These are phyloP conservation scores for Scheffersomyces insectosa DNA, from an alignment of 1,139 yeast genomes.

Conservation along the genomic window DNA sequence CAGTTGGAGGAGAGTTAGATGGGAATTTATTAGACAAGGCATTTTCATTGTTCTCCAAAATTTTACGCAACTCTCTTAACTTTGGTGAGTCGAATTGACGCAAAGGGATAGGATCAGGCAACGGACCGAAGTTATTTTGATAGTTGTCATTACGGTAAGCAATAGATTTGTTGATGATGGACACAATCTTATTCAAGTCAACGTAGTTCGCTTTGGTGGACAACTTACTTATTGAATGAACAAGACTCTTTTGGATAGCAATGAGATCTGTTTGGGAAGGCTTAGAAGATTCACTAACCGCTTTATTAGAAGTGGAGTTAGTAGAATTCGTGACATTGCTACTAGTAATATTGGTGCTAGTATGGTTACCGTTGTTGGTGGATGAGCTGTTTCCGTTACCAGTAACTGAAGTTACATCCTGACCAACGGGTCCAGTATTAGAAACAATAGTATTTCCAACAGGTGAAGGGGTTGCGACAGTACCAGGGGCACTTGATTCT, in stretches of 20 bases:
- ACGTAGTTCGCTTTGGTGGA: slow-evolving; percentile 13
- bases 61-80: slow-evolving; percentile 58
- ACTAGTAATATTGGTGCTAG: slow-evolving; percentile 7
- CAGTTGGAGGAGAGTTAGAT: neutral
- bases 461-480: slow-evolving; percentile 11
- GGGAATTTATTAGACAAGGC: slow-evolving; percentile 10
- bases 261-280: slow-evolving; percentile 27
- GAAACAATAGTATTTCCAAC: slow-evolving; percentile 3
- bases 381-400: slow-evolving; percentile 1
- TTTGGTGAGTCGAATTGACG: slow-evolving; percentile 88
- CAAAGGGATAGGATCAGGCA: slow-evolving; percentile 62
- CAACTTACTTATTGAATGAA: slow-evolving; percentile 21
- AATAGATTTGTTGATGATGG: slow-evolving; percentile 33
- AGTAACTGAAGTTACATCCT: neutral
- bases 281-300: slow-evolving; percentile 6
- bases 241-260: slow-evolving; percentile 24
- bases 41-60: slow-evolving; percentile 47
- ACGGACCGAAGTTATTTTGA: slow-evolving; percentile 60
- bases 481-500: slow-evolving; percentile 15
- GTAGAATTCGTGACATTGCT: slow-evolving; percentile 2
- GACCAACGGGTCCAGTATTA: neutral
- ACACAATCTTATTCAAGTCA: slow-evolving; percentile 33
- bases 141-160: slow-evolving; percentile 36
- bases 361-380: slow-evolving; percentile 9
- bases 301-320: slow-evolving; percentile 1